phyloP scores from a whole-genome alignment of 805 yeast genomes.

The Helenozyma rhizophorensis region DNA sequence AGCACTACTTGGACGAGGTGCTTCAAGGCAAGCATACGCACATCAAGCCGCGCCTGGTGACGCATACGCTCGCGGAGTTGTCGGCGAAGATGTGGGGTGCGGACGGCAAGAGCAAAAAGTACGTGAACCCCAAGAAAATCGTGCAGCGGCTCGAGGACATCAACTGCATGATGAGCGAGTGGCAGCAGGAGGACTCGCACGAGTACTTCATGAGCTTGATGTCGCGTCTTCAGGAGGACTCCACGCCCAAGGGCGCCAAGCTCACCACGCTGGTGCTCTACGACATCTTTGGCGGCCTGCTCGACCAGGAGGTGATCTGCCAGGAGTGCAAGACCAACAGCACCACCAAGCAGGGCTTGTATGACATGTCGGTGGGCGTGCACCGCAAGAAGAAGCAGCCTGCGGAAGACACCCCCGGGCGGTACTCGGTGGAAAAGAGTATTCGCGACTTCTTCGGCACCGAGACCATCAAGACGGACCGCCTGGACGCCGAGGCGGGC shows the following conservation, averaged over 20 bases:
- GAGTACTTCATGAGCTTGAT: conserved; percentile 93
- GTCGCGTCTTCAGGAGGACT: conserved; percentile 85
- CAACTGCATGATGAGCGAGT: conserved; percentile 93
- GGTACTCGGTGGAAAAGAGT: conserved; percentile 70
- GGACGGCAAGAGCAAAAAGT: conserved; percentile 31
- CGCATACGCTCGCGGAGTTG: conserved; percentile 64
- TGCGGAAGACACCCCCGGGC: conserved; percentile 20
- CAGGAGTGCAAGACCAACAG: conserved; percentile 76
- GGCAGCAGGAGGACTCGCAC: conserved; percentile 98
- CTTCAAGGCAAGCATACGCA: conserved; percentile 44
- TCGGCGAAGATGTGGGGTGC: conserved; percentile 66
- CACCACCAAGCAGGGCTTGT: conserved; percentile 87
- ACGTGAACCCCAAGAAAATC: conserved; percentile 71
- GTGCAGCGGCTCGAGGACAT: conserved; percentile 73
- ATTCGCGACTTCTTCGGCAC: conserved; percentile 78
- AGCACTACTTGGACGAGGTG: conserved; percentile 73
- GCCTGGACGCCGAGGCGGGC: conserved; percentile 59
- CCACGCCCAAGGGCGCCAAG: conserved; percentile 86
- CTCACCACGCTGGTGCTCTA: conserved; percentile 77
- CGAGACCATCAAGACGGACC: conserved; percentile 69
- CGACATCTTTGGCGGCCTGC: conserved; percentile 90
- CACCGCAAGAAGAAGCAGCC: conserved; percentile 31
- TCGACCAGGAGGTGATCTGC: conserved; percentile 83
- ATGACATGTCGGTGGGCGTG: conserved; percentile 83
- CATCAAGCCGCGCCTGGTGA: conserved; percentile 55